phyloP scores from a whole-genome alignment of 495 filamentous ascomycete species.

The Neurospora hispaniola region DNA sequence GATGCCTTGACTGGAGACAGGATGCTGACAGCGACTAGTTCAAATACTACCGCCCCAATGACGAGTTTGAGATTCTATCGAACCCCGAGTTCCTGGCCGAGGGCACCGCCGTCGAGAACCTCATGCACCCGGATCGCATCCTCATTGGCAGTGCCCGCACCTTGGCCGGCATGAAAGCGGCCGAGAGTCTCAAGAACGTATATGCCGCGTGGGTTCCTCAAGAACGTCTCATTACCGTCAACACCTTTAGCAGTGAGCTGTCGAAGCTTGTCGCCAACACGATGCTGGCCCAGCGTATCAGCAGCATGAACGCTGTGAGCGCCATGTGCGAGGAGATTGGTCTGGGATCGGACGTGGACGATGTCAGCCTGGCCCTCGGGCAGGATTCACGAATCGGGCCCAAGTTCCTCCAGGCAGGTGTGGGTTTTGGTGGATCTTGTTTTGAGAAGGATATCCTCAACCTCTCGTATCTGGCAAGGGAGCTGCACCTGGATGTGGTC shows the following conservation, averaged over 20 bases:
- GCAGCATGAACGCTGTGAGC: slow-evolving; percentile 70
- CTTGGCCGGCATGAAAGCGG: slow-evolving; percentile 46
- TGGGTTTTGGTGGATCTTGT: slow-evolving; percentile 75
- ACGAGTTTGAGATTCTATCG: slow-evolving; percentile 65
- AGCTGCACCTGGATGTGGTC: slow-evolving; percentile 58
- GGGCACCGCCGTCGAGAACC: slow-evolving; percentile 62
- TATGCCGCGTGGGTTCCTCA: slow-evolving; percentile 65
- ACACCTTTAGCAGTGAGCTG: slow-evolving; percentile 72
- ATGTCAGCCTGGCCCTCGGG: slow-evolving; percentile 60
- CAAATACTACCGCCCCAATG: slow-evolving; percentile 41
- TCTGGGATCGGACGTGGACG: slow-evolving; percentile 53
- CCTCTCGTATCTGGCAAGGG: slow-evolving; percentile 63
- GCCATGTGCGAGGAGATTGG: slow-evolving; percentile 73
- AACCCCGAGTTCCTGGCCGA: slow-evolving; percentile 81
- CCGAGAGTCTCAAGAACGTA: slow-evolving; percentile 48
- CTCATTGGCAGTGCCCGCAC: slow-evolving; percentile 62
- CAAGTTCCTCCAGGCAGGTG: slow-evolving; percentile 64
- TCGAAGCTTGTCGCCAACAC: slow-evolving; percentile 74
- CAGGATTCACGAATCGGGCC: slow-evolving; percentile 60
- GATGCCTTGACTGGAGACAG: background rate
- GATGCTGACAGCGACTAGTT: slow-evolving; percentile 19
- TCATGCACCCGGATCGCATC: slow-evolving; percentile 64
- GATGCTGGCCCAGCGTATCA: slow-evolving; percentile 74
- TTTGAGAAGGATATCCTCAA: slow-evolving; percentile 78
- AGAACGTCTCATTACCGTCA: slow-evolving; percentile 56